These are phyloP conservation scores for Elaeis guineensis DNA, from an alignment of 176 grass and related monocot genomes.

Conservation along the genomic window DNA sequence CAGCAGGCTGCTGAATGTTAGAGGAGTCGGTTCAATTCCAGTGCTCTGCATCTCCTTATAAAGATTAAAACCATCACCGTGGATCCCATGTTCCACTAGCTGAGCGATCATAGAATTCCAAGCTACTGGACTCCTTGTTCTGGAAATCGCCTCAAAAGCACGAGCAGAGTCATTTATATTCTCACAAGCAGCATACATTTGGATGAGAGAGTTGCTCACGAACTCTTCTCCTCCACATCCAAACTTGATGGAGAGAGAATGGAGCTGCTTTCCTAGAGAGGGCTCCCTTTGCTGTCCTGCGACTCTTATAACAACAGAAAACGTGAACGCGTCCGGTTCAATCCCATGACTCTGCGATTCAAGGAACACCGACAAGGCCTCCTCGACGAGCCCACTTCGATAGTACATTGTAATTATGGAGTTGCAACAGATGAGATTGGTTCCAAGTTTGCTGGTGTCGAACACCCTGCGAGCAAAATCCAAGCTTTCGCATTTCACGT, in stretches of 20 bases:
- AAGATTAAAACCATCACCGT: not conserved
- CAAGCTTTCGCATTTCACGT: not conserved
- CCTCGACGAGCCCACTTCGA: not conserved
- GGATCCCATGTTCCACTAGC: not conserved
- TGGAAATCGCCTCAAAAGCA: constrained; percentile 1
- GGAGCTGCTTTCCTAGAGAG: not conserved
- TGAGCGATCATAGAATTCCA: constrained; percentile 8
- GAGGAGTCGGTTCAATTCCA: constrained; percentile 1
- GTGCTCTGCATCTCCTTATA: not conserved
- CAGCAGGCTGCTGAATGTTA: constrained; percentile 8
- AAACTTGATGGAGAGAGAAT: not conserved
- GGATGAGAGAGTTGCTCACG: not conserved
- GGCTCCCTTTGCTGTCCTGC: not conserved
- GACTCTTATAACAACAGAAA: not conserved
- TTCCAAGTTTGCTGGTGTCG: not conserved
- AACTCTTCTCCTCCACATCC: not conserved
- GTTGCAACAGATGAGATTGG: not conserved
- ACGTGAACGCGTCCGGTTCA: not conserved
- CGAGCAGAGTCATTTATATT: not conserved
- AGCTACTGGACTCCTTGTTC: not conserved
- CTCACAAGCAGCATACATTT: constrained; percentile 6
- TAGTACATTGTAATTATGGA: not conserved
- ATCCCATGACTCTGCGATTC: not conserved
- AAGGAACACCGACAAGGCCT: not conserved
- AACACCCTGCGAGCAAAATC: not conserved